A percentile compares a stretch with the other conserved stretches of the same genome.
These are phyloP conservation scores for Lasiosphaeria ovina DNA, from an alignment of 495 filamentous ascomycete species.

Conservation along the genomic window DNA sequence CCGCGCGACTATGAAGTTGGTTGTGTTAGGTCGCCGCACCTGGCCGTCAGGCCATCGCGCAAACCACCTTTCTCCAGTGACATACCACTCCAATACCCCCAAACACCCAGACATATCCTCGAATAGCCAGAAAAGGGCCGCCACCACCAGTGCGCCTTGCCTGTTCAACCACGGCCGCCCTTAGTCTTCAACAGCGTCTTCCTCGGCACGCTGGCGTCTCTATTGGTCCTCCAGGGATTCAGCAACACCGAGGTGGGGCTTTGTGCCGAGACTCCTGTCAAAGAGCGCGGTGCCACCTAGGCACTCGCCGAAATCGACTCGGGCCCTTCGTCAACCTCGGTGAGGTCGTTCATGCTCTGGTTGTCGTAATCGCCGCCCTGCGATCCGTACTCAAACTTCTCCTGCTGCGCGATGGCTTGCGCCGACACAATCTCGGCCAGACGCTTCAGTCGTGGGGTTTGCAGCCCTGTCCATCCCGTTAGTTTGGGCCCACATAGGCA, in stretches of 20 bases:
- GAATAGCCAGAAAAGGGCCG: background rate
- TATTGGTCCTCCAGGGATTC: constrained; percentile 19
- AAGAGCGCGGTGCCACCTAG: constrained; percentile 27
- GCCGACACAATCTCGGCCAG: constrained; percentile 96
- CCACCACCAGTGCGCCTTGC: background rate
- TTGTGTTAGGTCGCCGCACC: background rate
- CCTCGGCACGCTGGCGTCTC: background rate
- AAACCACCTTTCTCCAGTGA: background rate
- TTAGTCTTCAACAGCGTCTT: constrained; percentile 6
- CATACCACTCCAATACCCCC: background rate
- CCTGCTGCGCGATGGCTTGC: constrained; percentile 91
- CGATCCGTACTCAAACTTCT: constrained; percentile 63
- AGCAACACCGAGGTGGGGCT: constrained; percentile 19
- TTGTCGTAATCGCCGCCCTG: constrained; percentile 41
- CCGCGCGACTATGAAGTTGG: background rate
- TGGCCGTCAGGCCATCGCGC: background rate
- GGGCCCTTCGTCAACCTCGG: constrained; percentile 43
- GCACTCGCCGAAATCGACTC: constrained; percentile 29
- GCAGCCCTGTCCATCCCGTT: constrained; percentile 62
- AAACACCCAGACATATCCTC: background rate
- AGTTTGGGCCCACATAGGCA: constrained; percentile 12
- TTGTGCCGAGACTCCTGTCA: constrained; percentile 2
- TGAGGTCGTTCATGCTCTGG: constrained; percentile 34
- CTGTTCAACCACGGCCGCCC: background rate
- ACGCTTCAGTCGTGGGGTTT: constrained; percentile 90